Conservation (phyloP, 106 monocot species). For the Xerophyta viscosa region DNA sequence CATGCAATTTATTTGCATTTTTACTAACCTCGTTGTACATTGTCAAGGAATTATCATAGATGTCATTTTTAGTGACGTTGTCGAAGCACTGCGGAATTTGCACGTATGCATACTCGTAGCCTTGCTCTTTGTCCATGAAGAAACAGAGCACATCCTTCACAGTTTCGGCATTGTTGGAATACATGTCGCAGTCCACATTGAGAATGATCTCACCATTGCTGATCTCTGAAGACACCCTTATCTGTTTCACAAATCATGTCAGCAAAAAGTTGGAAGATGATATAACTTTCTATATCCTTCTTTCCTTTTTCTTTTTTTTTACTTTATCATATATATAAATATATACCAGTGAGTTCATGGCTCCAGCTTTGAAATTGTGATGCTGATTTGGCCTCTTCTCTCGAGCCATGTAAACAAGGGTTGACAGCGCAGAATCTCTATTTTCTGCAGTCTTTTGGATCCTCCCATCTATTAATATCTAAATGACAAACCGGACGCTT, state of each 20-base stretch:
- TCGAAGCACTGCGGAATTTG: slow-evolving; percentile 31
- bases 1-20: too few relatives aligned
- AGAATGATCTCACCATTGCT: slow-evolving; percentile 61
- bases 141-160: slow-evolving; percentile 46
- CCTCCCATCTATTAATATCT: slow-evolving; percentile 73
- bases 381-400: slow-evolving; percentile 52
- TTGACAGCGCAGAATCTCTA: slow-evolving; percentile 38
- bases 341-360: slow-evolving; percentile 61
- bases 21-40: slow-evolving; percentile 1
- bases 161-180: slow-evolving; percentile 41
- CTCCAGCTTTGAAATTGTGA: slow-evolving; percentile 82
- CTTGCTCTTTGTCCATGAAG: slow-evolving; percentile 37
- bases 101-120: slow-evolving; percentile 31
- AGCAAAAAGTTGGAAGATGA: background rate
- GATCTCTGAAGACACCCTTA: slow-evolving; percentile 66
- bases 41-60: slow-evolving; percentile 21
- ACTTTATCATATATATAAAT: background rate
- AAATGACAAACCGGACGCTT: background rate
- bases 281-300: background rate
- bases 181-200: slow-evolving; percentile 80
- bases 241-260: slow-evolving; percentile 16
- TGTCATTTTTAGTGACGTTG: slow-evolving; percentile 35
- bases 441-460: slow-evolving; percentile 19
- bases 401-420: slow-evolving; percentile 72
- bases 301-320: too few relatives aligned